phyloP scores from a whole-genome alignment of 768 basidiomycete genomes.

The Boletus coccyginus region DNA sequence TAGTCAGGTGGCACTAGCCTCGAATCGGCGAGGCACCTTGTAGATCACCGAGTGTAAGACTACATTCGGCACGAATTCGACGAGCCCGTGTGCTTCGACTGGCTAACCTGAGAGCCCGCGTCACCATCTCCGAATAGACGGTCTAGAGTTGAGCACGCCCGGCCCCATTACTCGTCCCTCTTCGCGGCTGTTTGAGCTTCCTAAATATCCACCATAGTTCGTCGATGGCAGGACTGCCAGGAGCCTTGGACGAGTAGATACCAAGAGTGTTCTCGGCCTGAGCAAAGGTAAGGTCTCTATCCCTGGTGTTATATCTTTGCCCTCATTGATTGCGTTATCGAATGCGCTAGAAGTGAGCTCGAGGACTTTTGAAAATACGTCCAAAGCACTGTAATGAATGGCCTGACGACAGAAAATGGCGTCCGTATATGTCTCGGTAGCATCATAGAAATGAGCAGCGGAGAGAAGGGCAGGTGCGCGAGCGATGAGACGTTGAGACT shows the following conservation, averaged over 20 bases:
- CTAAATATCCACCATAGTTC: constrained; percentile 58
- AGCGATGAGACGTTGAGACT: constrained; percentile 70
- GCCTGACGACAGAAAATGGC: constrained; percentile 75
- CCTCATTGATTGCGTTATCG: constrained; percentile 80
- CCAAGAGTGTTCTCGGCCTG: constrained; percentile 59
- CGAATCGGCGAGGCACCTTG: constrained; percentile 82
- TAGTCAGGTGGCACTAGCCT: constrained; percentile 46
- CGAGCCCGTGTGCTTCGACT: constrained; percentile 69
- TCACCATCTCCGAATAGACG: constrained; percentile 75
- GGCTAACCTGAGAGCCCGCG: constrained; percentile 64
- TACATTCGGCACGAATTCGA: constrained; percentile 74
- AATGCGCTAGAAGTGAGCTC: constrained; percentile 70
- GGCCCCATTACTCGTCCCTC: constrained; percentile 63
- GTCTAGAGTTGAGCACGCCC: constrained; percentile 69
- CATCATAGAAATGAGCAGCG: constrained; percentile 76
- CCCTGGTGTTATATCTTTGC: constrained; percentile 79
- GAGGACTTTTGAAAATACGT: constrained; percentile 85
- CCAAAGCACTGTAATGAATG: constrained; percentile 77
- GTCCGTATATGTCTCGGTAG: constrained; percentile 75
- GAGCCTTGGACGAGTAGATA: constrained; percentile 51
- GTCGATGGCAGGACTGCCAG: constrained; percentile 45
- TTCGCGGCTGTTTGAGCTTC: constrained; percentile 58
- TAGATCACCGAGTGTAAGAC: constrained; percentile 72
- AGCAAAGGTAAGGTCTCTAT: constrained; percentile 74
- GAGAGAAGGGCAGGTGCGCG: constrained; percentile 72